Evolutionary conservation across 129 eudicot genomes (phyloP), one percentile per base, ranked within the genome.

Genomic region (Tanacetum coccineum): DNA sequence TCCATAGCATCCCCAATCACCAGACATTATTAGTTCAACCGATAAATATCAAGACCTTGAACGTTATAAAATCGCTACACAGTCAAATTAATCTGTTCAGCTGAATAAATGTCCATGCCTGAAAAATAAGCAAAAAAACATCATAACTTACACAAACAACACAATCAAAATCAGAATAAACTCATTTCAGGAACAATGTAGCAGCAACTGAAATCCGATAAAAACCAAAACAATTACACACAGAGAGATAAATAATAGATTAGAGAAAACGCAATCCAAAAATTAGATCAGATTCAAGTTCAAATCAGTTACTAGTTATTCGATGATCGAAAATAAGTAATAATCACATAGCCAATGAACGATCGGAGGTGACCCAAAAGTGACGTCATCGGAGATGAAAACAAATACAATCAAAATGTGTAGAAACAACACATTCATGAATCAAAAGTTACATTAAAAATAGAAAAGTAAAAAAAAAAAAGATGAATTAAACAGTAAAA

Each of bases 201-300:
- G 63, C 59, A 67, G 20, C 3, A 56, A 57, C 4, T 22, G 58
- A 58, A 56, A 74, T 14, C n/a, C n/a, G 26, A 40, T 54, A 20
- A 47, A 47, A 15, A 67, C 59, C 59, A 61, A n/a, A n/a, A n/a
- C n/a, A n/a, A n/a, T n/a, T n/a, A 22, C 25, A 22, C 25, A 22
- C 25, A 22, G 9, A 30, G 57, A 53, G 6, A 25, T 4, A 1
- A 4, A 3, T 3, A 26, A 26, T 30, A 30, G 39, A 36, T 36
- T 36, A 68, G 3, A 68, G 15, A 68, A 2, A 51, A 13, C 42
- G 42, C 42, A 7, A 36, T 36, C 10, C 47, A 45, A 42, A 40
- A 25, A 62, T 26, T 36, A 76, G 80, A 76, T 76, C 80, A 75
- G 70, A 54, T 20, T 59, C 52, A 74, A 53, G 70, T 52, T 53